Evolutionary conservation across 495 filamentous ascomycete genomes (phyloP).

Genomic region (Podospora pseudoanserina): DNA sequence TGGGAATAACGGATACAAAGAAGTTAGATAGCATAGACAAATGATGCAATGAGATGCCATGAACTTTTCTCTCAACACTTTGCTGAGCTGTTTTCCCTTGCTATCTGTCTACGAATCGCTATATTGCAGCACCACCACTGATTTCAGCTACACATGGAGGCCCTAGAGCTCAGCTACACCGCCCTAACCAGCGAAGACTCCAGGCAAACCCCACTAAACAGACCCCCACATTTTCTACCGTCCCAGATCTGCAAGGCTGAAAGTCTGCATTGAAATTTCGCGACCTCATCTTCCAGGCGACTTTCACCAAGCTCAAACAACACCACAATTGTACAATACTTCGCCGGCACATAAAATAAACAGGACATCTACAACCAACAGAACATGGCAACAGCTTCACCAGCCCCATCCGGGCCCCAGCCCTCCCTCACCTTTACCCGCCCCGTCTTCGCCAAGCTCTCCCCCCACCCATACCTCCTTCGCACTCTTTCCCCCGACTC

Average conservation of each 20-base stretch:
- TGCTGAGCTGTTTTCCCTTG: no score
- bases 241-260: constrained; percentile 23
- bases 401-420: background rate
- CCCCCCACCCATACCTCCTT: constrained; percentile 83
- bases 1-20: background rate
- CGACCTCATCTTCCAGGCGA: constrained; percentile 3
- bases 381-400: constrained; percentile 10
- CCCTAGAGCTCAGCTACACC: background rate
- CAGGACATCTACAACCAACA: background rate
- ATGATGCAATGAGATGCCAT: background rate
- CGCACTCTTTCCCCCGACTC: constrained; percentile 69
- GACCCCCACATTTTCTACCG: constrained; percentile 6
- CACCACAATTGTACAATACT: background rate
- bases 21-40: background rate
- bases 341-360: background rate
- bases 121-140: background rate
- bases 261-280: constrained; percentile 12
- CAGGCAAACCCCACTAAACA: background rate
- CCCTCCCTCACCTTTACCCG: constrained; percentile 65
- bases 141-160: background rate
- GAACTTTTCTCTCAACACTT: background rate
- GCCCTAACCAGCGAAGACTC: background rate
- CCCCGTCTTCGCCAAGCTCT: constrained; percentile 81
- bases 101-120: no score
- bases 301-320: background rate